Evolutionary conservation across 176 grass and related monocot genomes (phyloP).

Genomic region (Luzula sylvatica): DNA sequence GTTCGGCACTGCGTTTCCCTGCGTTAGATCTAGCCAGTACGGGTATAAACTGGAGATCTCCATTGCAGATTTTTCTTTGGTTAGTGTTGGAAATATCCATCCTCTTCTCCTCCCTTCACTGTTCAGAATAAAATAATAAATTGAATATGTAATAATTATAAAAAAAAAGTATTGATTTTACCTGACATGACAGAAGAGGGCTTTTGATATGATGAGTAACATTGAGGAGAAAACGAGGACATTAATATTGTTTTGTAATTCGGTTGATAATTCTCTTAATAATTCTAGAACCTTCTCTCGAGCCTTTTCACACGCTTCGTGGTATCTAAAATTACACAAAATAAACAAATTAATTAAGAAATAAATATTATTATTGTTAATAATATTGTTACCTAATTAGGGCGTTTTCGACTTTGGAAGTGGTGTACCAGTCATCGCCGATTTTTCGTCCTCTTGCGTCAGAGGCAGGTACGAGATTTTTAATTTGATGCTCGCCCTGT

Average conservation of each 20-base stretch:
- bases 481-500: constrained; percentile 80
- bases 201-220: constrained; percentile 70
- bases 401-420: constrained; percentile 66
- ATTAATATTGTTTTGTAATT: constrained; percentile 77
- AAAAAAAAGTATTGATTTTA: constrained; percentile 18
- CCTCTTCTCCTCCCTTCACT: constrained; percentile 82
- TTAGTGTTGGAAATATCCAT: constrained; percentile 68
- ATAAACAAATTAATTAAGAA: not conserved
- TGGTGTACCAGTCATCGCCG: constrained; percentile 95
- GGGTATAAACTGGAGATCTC: constrained; percentile 59
- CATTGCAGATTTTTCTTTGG: constrained; percentile 32
- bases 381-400: constrained; percentile 56
- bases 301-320: constrained; percentile 77
- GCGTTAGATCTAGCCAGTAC: constrained; percentile 76
- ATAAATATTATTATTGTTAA: too few species aligned
- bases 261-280: constrained; percentile 76
- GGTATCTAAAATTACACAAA: constrained; percentile 55
- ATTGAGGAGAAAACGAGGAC: constrained; percentile 83
- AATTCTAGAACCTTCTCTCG: constrained; percentile 68
- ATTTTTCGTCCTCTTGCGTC: constrained; percentile 94
- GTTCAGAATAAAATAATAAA: constrained; percentile 11
- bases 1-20: constrained; percentile 79
- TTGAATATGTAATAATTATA: not conserved
- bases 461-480: constrained; percentile 62
- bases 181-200: constrained; percentile 88